Evolutionary conservation across 768 basidiomycete genomes (phyloP), one percentile per base, ranked within the genome.

Genomic region (Paxillus involutus): DNA sequence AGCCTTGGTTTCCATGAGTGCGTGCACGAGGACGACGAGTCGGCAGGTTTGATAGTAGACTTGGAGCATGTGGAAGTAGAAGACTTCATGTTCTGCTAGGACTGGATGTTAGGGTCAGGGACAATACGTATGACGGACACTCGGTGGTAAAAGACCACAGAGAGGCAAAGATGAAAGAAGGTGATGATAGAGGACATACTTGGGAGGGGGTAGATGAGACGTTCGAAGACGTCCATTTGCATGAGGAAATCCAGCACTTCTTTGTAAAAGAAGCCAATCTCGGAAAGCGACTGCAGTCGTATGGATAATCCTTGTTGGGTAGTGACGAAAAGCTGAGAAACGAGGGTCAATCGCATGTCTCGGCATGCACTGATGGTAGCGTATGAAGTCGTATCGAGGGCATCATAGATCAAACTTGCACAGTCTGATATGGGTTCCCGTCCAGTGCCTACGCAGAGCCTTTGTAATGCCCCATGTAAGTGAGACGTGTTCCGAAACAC

Each of bases 391-490:
- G 68, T 51, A 14, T 69, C 66, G 5, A 76, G 59, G 44, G 70
- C 58, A 8, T 73, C 69, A 17, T 64, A 56, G 44, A 70, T 66
- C 33, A 69, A 46, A 41, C 52, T 66, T 32, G 63, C 66, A 24
- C 72, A 69, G 44, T 63, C 62, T 32, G 77, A 76, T 52, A 73
- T 69, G 6, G 74, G 71, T n/a, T 62, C 62, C 29, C 76, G 70
- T 11, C 76, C 77, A 4, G 77, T 76, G 17, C 77, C 77, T 1
- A 72, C 44, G 52, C 77, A 78, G 6, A 76, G 63, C 67, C 77
- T 77, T 51, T 32, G 47, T 47, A 51, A 39, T n/a, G 33, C 6
- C 21, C 37, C 29, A 17, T n/a, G 29, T 59, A 40, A 57, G 52
- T 44, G 30, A 16, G 16, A 21, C 9, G 29, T 24, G 41, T 10